phyloP scores from a whole-genome alignment of 345 rosid species.

The Lumnitzera littorea region DNA sequence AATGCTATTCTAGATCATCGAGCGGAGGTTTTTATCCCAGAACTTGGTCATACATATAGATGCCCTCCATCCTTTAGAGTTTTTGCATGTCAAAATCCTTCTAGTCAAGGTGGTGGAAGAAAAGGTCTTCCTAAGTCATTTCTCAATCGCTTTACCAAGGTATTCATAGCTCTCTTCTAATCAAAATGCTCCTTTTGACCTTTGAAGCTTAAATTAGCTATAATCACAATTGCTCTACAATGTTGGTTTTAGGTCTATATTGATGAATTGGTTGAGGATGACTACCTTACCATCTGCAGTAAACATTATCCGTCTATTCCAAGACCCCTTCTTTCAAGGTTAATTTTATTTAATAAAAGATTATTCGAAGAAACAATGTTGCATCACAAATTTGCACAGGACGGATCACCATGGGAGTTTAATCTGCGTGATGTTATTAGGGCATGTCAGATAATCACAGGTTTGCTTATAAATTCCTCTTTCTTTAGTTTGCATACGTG shows the following conservation, averaged over 20 bases:
- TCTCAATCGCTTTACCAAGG: slow-evolving; percentile 85
- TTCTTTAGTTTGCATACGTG: no score
- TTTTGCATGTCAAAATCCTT: slow-evolving; percentile 97
- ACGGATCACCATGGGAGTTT: slow-evolving; percentile 99
- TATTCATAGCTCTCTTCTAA: no score
- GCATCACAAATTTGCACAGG: slow-evolving; percentile 60
- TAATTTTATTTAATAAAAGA: slow-evolving; percentile 67
- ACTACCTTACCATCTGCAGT: slow-evolving; percentile 68
- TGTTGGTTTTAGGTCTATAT: slow-evolving; percentile 38
- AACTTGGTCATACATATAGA: slow-evolving; percentile 66
- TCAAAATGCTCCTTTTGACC: no score
- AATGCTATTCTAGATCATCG: slow-evolving; percentile 98
- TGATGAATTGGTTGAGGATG: slow-evolving; percentile 83
- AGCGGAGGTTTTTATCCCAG: slow-evolving; percentile 91
- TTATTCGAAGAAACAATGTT: slow-evolving; percentile 76
- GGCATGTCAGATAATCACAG: slow-evolving; percentile 70
- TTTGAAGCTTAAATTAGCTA: no score
- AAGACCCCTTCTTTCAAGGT: slow-evolving; percentile 51
- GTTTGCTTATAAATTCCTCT: no score
- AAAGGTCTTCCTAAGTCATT: slow-evolving; percentile 96
- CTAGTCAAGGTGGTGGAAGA: slow-evolving; percentile 96
- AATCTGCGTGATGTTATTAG: slow-evolving; percentile 90
- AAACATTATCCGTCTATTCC: slow-evolving; percentile 74
- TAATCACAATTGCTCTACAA: no score
- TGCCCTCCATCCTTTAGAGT: slow-evolving; percentile 82